Base-by-base conservation (phyloP, 1,139 yeast species). In the Lodderomyces parapsilosis region DNA sequence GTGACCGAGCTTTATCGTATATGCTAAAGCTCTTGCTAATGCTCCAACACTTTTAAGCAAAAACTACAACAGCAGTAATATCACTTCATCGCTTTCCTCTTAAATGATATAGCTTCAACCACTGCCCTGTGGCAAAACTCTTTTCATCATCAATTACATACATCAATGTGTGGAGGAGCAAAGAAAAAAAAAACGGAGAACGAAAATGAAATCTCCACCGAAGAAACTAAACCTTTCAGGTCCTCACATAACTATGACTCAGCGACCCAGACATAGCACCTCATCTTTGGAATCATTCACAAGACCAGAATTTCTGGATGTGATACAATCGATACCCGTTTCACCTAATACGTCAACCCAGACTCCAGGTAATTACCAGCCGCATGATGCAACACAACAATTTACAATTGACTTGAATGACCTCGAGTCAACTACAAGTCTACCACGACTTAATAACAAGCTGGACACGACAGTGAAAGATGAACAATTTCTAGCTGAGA, bases 401-500 rank as follows among this genome's bases (percentile, higher is more conserved):
- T 30, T 30, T n/a, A 30, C 33, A 18, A 14, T 30, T 15, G 33
- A 30, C 19, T 30, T 30, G 33, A 14, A 30, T 15, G 33, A 30
- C 10, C 33, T 30, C 4, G 33, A 30, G 11, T 15, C 33, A 30
- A 30, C 33, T 11, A 30, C 33, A 7, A 15, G 19, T 10, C n/a
- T 30, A 30, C 33, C 19, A 30, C 33, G 15, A 9, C 6, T 15
- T 11, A 14, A 30, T 15, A 15, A 19, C 15, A 30, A 30, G 4
- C 33, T 15, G 33, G 19, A 5, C 4, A 30, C 33, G n/a, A 30
- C 14, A 5, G 11, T 20, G 4, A 40, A 38, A 18, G 46, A 43
- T 13, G 19, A 36, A 18, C 22, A 33, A 20, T 43, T 43, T 33
- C 22, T 43, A 15, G 15, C 31, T 9, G 14, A 30, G 6, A 23